Conservation (phyloP, 352 stramenopile species). For the Pythium phragmiticola region DNA sequence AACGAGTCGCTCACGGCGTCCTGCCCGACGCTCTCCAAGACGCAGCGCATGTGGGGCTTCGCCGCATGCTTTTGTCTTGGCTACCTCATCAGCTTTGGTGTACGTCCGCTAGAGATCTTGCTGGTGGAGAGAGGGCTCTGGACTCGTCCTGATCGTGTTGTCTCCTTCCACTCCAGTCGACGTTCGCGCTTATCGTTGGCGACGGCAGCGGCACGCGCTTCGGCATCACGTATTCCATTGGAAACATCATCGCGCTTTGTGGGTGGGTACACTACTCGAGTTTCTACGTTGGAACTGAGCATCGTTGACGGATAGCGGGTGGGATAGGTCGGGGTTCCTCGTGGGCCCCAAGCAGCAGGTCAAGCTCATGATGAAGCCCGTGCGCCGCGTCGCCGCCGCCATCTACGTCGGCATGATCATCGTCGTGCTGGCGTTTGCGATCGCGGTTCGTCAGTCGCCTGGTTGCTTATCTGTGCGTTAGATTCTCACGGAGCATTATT, state of each 20-base stretch:
- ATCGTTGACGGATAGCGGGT: background rate
- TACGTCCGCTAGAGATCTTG: conserved; percentile 27
- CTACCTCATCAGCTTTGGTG: conserved; percentile 82
- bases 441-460: conserved; percentile 42
- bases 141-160: background rate
- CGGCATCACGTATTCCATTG: conserved; percentile 78
- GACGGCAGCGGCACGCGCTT: conserved; percentile 75
- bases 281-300: background rate
- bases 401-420: conserved; percentile 83
- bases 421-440: conserved; percentile 64
- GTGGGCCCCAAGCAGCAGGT: conserved; percentile 77
- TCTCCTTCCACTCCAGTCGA: conserved; percentile 43
- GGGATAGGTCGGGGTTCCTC: conserved; percentile 71
- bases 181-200: conserved; percentile 71
- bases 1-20: conserved; percentile 50
- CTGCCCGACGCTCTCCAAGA: conserved; percentile 65
- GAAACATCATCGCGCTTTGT: conserved; percentile 83
- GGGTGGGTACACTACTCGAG: conserved; percentile 35
- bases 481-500: too few relatives aligned
- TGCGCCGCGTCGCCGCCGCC: conserved; percentile 64
- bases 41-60: conserved; percentile 74
- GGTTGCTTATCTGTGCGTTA: background rate
- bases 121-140: background rate
- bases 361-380: conserved; percentile 88
- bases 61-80: conserved; percentile 73